Percentiles rank a stretch among this genome's conserved stretches.
Conservation (phyloP, 345 rosid species). For the Excoecaria agallocha region DNA sequence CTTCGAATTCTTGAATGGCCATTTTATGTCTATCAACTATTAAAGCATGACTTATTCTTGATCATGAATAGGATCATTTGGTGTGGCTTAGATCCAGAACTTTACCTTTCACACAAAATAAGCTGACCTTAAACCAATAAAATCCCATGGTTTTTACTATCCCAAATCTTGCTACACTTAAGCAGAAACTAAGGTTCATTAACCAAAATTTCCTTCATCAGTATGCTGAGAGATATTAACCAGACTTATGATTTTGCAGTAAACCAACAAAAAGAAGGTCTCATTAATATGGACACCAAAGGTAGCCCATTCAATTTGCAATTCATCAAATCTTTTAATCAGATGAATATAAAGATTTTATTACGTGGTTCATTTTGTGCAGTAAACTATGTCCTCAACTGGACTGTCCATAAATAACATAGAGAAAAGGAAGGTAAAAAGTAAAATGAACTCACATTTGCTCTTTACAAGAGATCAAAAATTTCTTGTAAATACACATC, state of each 20-base stretch:
- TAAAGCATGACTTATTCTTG: not conserved
- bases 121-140: not conserved
- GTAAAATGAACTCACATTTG: constrained; percentile 69
- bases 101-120: too few relatives aligned
- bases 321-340: not conserved
- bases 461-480: constrained; percentile 80
- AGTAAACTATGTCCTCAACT: not conserved
- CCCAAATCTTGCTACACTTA: not conserved
- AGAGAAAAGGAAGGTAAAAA: not conserved
- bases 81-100: not conserved
- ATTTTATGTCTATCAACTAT: not conserved
- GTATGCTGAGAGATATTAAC: not conserved
- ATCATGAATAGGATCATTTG: not conserved
- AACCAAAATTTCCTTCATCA: not conserved
- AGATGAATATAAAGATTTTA: not conserved
- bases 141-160: not conserved
- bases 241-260: not conserved
- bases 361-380: not conserved
- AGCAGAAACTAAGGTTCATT: not conserved
- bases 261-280: not conserved
- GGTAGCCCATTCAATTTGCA: not conserved
- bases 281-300: not conserved
- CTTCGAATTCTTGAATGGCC: not conserved
- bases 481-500: constrained; percentile 81
- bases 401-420: not conserved